Percentiles rank a stretch among this genome's conserved stretches.
phyloP scores from a whole-genome alignment of 202 grass and related monocot genomes.

The Setaria italica region DNA sequence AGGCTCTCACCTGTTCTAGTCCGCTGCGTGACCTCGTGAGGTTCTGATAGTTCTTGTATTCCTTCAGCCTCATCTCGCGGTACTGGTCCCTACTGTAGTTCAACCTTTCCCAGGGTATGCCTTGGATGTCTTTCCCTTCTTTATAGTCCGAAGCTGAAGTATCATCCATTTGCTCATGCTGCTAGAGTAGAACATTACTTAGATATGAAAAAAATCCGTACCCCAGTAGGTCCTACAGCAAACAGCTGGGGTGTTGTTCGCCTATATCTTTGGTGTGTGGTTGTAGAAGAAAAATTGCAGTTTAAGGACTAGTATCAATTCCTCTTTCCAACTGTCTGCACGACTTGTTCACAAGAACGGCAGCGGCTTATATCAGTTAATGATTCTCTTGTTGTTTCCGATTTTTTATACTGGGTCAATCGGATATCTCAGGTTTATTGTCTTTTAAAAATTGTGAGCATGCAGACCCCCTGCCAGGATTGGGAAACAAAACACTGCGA shows the following conservation, averaged over 20 bases:
- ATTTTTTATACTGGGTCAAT: not conserved
- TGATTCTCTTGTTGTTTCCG: not conserved
- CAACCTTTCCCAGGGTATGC: constrained; percentile 88
- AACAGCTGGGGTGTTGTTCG: not conserved
- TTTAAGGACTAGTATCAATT: not conserved
- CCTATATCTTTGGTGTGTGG: not conserved
- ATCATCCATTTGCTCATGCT: constrained; percentile 59
- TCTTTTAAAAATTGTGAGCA: not conserved
- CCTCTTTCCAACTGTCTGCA: not conserved
- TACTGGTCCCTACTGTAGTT: constrained; percentile 71
- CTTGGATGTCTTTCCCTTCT: constrained; percentile 83
- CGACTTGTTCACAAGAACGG: not conserved
- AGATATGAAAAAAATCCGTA: not conserved
- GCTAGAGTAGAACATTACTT: not conserved
- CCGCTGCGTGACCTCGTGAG: constrained; percentile 41
- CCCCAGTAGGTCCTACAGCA: not conserved
- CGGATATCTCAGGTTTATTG: not conserved
- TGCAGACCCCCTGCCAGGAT: not conserved
- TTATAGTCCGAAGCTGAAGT: constrained; percentile 67
- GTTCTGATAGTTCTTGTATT: constrained; percentile 78
- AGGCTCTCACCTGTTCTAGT: constrained; percentile 49
- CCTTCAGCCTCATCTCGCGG: constrained; percentile 67
- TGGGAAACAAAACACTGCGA: not conserved
- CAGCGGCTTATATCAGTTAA: not conserved
- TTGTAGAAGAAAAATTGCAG: not conserved